Evolutionary conservation across 108 stramenopile species (phyloP), one percentile per base, ranked within the genome.

Genomic region (Ochromonas danica): DNA sequence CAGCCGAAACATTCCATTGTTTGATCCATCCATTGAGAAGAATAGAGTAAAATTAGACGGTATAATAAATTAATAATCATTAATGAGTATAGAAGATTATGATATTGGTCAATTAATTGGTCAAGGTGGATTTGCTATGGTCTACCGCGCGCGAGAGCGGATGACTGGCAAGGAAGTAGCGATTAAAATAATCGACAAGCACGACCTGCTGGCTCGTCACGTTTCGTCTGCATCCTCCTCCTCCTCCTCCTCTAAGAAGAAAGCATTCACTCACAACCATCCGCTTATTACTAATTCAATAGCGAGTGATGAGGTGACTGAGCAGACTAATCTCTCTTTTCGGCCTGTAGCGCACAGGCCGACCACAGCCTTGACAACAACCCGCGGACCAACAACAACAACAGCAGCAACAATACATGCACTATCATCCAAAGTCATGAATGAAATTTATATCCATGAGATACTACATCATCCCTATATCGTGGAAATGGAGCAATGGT

Each of bases 161-260:
- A 40, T 65, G 33, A 82, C 83, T 35, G 81, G 81, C 0, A 28
- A 78, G 42, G 78, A 88, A 39, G 85, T 88, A 6, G 85, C 87
- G 38, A 35, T 88, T 39, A 88, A 88, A 75, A 81, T 84, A 39
- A 84, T 88, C 22, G 85, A 88, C 81, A 87, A 86, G 65, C n/a
- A n/a, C n/a, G 74, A 45, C 31, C 74, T 33, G 30, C 85, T 83
- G 17, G 42, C 35, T 30, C 79, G 78, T 61, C 42, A 85, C 39
- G 80, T 84, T 22, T 80, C 81, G 36, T 31, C 1, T 80, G 43
- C 27, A 85, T 71, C 80, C 25, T 77, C n/a, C 39, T 35, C 77
- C 67, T 25, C 43, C 60, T 81, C 42, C 72, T 30, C 28, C 71
- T 33, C 25, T 27, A 31, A 72, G 72, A 25, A 0, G 40, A 36